phyloP scores from a whole-genome alignment of 2,329 filamentous ascomycete species.

The Aspergillus tamarii region DNA sequence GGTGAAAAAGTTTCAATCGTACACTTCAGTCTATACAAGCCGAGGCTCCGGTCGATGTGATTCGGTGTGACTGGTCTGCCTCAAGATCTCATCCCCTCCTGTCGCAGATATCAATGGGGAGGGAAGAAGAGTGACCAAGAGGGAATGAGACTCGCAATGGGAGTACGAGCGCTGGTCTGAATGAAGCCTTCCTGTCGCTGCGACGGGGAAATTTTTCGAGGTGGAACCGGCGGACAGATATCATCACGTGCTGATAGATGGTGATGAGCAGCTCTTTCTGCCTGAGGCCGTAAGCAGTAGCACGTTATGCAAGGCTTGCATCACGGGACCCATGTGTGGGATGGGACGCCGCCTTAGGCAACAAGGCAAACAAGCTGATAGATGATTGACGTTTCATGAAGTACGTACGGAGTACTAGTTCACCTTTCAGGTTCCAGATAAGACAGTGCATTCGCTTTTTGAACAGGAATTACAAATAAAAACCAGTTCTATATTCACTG shows the following conservation, averaged over 20 bases:
- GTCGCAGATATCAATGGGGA: neutral
- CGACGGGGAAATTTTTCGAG: conserved; percentile 46
- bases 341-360: conserved; percentile 17
- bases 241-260: conserved; percentile 46
- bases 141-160: conserved; percentile 28
- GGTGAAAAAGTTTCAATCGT: conserved; percentile 19
- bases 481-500: neutral
- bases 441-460: neutral
- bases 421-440: neutral
- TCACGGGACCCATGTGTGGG: conserved; percentile 13
- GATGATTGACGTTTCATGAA: neutral
- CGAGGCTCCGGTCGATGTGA: conserved; percentile 4
- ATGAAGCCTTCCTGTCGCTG: conserved; percentile 25
- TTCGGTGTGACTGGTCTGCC: conserved; percentile 6
- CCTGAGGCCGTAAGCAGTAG: conserved; percentile 23
- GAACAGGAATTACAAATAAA: neutral
- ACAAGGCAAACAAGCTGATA: conserved; percentile 10
- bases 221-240: conserved; percentile 37
- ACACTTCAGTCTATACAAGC: conserved; percentile 10
- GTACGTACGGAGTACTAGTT: neutral
- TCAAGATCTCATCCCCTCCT: conserved; percentile 11
- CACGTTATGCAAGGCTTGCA: conserved; percentile 1
- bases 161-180: conserved; percentile 19
- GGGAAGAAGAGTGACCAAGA: conserved; percentile 14
- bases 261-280: neutral